Conservation (phyloP, 2,329 filamentous ascomycete species). For the Cyclaneusma minus region DNA sequence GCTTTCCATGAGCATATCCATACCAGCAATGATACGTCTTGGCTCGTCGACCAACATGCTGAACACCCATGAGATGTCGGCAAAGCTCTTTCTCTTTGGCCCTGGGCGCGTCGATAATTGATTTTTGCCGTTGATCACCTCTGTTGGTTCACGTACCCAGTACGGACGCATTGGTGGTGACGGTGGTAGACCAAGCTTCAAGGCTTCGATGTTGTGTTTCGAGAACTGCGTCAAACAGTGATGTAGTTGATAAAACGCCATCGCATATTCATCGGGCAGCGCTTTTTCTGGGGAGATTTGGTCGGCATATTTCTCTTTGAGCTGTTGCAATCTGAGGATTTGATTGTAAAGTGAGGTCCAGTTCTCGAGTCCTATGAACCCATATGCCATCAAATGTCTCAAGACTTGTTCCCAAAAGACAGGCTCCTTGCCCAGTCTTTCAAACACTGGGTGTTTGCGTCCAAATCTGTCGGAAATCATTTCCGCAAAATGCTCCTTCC, state of each 20-base stretch:
- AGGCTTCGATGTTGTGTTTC: slow-evolving; percentile 17
- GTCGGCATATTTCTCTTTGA: slow-evolving; percentile 20
- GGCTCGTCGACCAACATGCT: slow-evolving; percentile 5
- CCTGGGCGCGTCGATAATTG: slow-evolving; percentile 11
- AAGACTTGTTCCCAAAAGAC: slow-evolving; percentile 26
- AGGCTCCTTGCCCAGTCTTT: too few species aligned
- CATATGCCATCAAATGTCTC: slow-evolving; percentile 16
- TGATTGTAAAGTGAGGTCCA: slow-evolving; percentile 10
- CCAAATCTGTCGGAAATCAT: slow-evolving; percentile 24
- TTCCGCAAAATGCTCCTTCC: slow-evolving; percentile 30
- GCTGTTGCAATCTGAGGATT: slow-evolving; percentile 8
- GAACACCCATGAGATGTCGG: slow-evolving; percentile 5
- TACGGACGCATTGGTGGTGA: slow-evolving; percentile 26
- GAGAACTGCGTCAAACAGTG: slow-evolving; percentile 19
- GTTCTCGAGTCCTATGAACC: slow-evolving; percentile 10
- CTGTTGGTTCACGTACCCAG: slow-evolving; percentile 17
- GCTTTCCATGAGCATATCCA: slow-evolving; percentile 9
- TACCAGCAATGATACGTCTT: slow-evolving; percentile 1
- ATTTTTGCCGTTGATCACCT: too few species aligned
- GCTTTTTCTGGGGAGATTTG: slow-evolving; percentile 17
- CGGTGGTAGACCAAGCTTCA: slow-evolving; percentile 11
- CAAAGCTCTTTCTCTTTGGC: slow-evolving; percentile 1
- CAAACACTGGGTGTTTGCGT: slow-evolving; percentile 6
- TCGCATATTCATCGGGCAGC: slow-evolving; percentile 24
- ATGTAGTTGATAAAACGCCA: slow-evolving; percentile 23